These are phyloP conservation scores for Corymbia maculata DNA, from an alignment of 345 rosid species.

Conservation along the genomic window DNA sequence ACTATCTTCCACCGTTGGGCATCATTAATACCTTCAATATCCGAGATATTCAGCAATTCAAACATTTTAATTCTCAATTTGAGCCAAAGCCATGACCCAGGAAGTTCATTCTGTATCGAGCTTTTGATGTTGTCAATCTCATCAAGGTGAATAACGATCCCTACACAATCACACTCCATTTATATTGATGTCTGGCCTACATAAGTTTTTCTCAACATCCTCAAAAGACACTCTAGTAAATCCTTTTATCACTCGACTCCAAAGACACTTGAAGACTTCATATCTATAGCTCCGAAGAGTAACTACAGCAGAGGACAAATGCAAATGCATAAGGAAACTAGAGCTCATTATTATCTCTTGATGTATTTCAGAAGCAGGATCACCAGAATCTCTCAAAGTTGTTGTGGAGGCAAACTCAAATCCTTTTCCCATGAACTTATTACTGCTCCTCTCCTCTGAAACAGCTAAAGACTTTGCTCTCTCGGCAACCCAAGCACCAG, in stretches of 20 bases:
- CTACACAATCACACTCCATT: slow-evolving; percentile 65
- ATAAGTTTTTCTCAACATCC: slow-evolving; percentile 15
- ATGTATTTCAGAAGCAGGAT: slow-evolving; percentile 33
- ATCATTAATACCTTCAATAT: slow-evolving; percentile 53
- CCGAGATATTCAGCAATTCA: slow-evolving; percentile 49
- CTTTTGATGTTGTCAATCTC: slow-evolving; percentile 27
- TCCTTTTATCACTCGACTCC: slow-evolving; percentile 35
- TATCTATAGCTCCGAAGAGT: slow-evolving; percentile 43
- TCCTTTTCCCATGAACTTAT: slow-evolving; percentile 35
- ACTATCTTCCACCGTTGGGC: no score
- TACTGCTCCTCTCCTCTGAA: slow-evolving; percentile 37
- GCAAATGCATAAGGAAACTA: slow-evolving; percentile 46
- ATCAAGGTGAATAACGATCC: slow-evolving; percentile 54
- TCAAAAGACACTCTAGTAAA: slow-evolving; percentile 21
- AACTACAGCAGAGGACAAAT: slow-evolving; percentile 34
- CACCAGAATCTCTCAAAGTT: slow-evolving; percentile 41
- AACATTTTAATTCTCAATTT: slow-evolving; percentile 54
- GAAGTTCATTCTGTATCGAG: slow-evolving; percentile 67
- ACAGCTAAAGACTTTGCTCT: slow-evolving; percentile 66
- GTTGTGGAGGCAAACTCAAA: slow-evolving; percentile 64
- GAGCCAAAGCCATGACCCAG: slow-evolving; percentile 69
- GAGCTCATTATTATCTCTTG: slow-evolving; percentile 60
- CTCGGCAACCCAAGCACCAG: slow-evolving; percentile 59
- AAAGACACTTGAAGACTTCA: slow-evolving; percentile 21
- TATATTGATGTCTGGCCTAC: slow-evolving; percentile 47